Evolutionary conservation across 2,329 filamentous ascomycete species (phyloP), one percentile per base, ranked within the genome.

Genomic region (Lasiodiplodia theobromae): DNA sequence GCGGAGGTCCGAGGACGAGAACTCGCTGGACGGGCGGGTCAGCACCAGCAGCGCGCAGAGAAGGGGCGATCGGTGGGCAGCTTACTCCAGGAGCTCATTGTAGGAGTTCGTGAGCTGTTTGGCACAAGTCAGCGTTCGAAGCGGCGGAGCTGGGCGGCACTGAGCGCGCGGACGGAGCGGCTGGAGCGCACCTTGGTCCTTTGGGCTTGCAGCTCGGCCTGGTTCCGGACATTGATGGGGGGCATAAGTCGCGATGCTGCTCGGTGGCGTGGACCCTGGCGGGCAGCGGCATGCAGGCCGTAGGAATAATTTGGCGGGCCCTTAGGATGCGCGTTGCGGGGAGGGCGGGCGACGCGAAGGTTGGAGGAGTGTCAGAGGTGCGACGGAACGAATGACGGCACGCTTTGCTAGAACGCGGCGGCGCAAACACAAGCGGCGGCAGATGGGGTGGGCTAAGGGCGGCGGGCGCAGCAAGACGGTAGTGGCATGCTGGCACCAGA

Each of bases 41-140:
- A 67, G 73, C 40, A 49, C 40, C 68, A 69, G 53, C 40, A 72
- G 67, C 25, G 47, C 34, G 57, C 34, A 54, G n/a, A 23, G 40
- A 47, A 58, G 49, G 8, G 34, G 25, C 23, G 37, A 37, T 28
- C 34, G 16, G 58, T 4, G 58, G 14, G 28, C 58, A 66, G 83
- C 91, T 82, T 89, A 97, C 93, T 96, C 92, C 76, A 99, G 89
- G 76, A 99, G 88, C 83, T 97, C 92, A 84, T 97, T 92, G 84
- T 99, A 99, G 74, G 96, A 98, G 82, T 91, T 92, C 79, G 94
- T 93, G 85, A 99, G 94, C 94, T 97, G 81, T 78, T 71, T 40
- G 65, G 68, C 60, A 28, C 38, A 28, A 23, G 58, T 69, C 52
- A 66, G 53, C 60, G 44, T 63, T 44, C 58, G 68, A 67, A 28